Conservation (phyloP, 2,329 filamentous ascomycete genomes). For the Aspergillus awamori region DNA sequence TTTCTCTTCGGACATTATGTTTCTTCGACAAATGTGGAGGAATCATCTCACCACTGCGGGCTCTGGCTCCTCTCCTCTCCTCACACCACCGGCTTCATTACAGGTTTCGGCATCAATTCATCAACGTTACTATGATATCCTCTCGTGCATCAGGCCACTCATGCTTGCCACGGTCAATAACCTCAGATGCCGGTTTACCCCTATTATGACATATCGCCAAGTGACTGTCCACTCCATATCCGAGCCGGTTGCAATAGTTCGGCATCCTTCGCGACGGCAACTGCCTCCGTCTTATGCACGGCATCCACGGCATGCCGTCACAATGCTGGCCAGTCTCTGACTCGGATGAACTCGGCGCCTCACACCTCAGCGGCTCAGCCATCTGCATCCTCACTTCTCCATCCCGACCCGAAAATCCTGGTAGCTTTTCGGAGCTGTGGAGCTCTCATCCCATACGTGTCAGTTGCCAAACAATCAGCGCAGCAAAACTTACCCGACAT, state of each 20-base stretch:
- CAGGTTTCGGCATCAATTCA: neutral
- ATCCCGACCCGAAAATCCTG: neutral
- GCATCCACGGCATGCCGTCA: constrained; percentile 5
- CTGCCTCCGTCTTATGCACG: neutral
- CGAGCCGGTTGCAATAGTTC: neutral
- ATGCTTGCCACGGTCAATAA: neutral
- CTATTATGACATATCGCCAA: no score
- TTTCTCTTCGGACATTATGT: no score
- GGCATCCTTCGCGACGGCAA: neutral
- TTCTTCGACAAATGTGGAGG: no score
- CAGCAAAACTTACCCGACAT: neutral
- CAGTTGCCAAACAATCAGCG: neutral
- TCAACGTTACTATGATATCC: neutral
- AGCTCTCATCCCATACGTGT: neutral
- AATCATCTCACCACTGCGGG: neutral
- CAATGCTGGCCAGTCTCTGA: neutral
- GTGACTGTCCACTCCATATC: neutral
- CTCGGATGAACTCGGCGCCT: constrained; percentile 1
- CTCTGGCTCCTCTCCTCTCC: neutral
- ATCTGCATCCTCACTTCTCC: neutral
- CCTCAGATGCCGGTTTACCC: neutral
- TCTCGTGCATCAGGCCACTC: neutral
- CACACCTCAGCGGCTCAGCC: neutral
- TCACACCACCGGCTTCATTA: neutral
- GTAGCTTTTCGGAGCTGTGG: neutral